phyloP scores from a whole-genome alignment of 139 green algal species.

The Ettlia oleoabundans region DNA sequence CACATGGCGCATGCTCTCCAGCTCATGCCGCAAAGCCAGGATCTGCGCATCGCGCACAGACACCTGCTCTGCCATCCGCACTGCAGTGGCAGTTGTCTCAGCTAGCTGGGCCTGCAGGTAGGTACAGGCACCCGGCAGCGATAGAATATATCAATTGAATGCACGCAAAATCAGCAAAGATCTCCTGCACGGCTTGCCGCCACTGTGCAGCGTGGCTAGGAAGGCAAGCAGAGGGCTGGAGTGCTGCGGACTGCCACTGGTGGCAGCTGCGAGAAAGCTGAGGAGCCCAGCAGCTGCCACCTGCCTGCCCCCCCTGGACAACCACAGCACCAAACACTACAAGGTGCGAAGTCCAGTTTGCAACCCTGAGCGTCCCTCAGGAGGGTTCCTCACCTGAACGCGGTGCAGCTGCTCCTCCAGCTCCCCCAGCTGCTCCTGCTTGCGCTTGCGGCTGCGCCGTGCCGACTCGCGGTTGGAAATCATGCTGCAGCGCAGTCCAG shows the following conservation, averaged over 20 bases:
- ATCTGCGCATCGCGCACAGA: not conserved
- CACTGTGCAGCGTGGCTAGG: too few species aligned
- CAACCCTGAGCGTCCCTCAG: too few species aligned
- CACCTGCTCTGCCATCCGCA: not conserved
- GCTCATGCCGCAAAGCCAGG: not conserved
- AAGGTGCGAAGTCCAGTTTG: not conserved
- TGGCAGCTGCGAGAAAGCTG: too few species aligned
- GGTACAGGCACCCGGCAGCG: too few species aligned
- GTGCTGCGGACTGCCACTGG: too few species aligned
- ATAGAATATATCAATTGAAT: too few species aligned
- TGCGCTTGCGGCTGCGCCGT: slow-evolving; percentile 74
- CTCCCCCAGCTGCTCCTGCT: slow-evolving; percentile 83
- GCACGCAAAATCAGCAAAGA: not conserved
- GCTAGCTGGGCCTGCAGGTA: slow-evolving; percentile 13
- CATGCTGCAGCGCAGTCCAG: slow-evolving; percentile 78
- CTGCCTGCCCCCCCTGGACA: too few species aligned
- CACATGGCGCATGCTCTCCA: not conserved
- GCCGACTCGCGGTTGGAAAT: slow-evolving; percentile 89
- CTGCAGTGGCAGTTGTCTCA: not conserved
- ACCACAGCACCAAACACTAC: not conserved
- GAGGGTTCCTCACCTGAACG: not conserved
- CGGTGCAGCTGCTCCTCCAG: slow-evolving; percentile 65
- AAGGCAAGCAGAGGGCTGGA: too few species aligned
- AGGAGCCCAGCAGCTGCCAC: too few species aligned
- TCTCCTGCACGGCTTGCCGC: not conserved